phyloP scores from a whole-genome alignment of 1,284 basidiomycete species.

The Inonotus obliquus region DNA sequence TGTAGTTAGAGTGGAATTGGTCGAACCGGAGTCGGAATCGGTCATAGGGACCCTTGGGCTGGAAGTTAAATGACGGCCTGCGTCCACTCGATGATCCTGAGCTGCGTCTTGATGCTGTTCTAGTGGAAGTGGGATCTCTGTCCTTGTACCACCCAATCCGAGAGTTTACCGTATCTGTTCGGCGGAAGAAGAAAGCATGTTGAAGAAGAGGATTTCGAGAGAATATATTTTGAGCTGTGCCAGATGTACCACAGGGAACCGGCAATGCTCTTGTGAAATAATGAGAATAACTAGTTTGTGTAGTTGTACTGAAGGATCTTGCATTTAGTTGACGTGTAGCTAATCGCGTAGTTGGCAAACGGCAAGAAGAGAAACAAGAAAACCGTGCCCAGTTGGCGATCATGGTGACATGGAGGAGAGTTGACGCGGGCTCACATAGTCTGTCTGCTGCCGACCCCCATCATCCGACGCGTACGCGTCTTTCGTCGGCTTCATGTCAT shows the following conservation, averaged over 20 bases:
- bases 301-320: constrained; percentile 5
- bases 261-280: neutral
- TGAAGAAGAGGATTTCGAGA: neutral
- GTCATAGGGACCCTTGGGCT: neutral
- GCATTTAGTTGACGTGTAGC: neutral
- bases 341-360: neutral
- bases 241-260: neutral
- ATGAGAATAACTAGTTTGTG: neutral
- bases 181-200: neutral
- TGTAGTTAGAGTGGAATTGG: constrained; percentile 30
- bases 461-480: constrained; percentile 1
- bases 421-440: neutral
- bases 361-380: neutral
- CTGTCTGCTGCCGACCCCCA: neutral
- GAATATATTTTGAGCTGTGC: neutral
- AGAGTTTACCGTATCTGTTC: neutral
- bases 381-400: neutral
- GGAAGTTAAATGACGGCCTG: neutral
- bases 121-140: neutral
- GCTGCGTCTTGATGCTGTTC: neutral
- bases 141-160: constrained; percentile 8
- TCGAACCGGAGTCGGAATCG: constrained; percentile 31
- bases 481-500: constrained; percentile 54
- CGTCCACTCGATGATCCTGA: neutral
- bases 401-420: neutral